phyloP scores from a whole-genome alignment of 345 rosid species.

The Microcos paniculata region DNA sequence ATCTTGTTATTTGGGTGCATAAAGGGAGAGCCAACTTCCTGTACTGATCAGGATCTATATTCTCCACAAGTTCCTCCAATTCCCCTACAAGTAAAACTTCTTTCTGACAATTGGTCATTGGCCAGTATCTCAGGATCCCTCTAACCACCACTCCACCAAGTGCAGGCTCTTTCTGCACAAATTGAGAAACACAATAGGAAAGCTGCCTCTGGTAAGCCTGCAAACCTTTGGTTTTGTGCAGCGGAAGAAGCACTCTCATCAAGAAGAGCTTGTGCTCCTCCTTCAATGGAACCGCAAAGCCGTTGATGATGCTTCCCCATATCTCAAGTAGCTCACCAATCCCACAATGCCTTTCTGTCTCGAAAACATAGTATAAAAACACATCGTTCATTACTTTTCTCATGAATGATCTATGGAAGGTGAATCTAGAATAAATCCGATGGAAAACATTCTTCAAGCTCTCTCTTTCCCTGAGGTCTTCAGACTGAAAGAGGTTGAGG shows the following conservation, averaged over 20 bases:
- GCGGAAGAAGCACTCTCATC: slow-evolving; percentile 57
- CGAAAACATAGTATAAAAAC: slow-evolving; percentile 43
- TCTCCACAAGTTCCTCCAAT: slow-evolving; percentile 57
- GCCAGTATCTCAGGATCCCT: slow-evolving; percentile 63
- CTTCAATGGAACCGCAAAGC: slow-evolving; percentile 58
- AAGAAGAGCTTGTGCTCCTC: slow-evolving; percentile 67
- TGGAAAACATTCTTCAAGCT: slow-evolving; percentile 60
- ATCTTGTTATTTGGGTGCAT: slow-evolving; percentile 41
- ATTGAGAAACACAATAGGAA: slow-evolving; percentile 51
- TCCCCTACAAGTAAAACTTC: slow-evolving; percentile 54
- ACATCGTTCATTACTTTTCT: slow-evolving; percentile 60
- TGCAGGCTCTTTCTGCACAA: slow-evolving; percentile 63
- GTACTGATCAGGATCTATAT: slow-evolving; percentile 56
- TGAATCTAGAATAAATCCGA: slow-evolving; percentile 46
- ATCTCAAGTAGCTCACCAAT: slow-evolving; percentile 57
- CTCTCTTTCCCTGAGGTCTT: slow-evolving; percentile 58
- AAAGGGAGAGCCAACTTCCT: slow-evolving; percentile 51
- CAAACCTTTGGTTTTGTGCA: slow-evolving; percentile 57
- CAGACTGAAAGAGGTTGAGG: slow-evolving; percentile 52
- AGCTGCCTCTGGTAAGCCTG: slow-evolving; percentile 46
- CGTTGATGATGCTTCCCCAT: slow-evolving; percentile 67
- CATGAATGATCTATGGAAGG: slow-evolving; percentile 52
- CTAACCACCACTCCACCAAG: slow-evolving; percentile 49
- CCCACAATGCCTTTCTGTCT: slow-evolving; percentile 53
- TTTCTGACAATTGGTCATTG: slow-evolving; percentile 56